Percentiles rank a stretch among this genome's conserved stretches.
These are phyloP conservation scores for Chalara sp. DNA, from an alignment of 2,329 filamentous ascomycete species.

Conservation along the genomic window DNA sequence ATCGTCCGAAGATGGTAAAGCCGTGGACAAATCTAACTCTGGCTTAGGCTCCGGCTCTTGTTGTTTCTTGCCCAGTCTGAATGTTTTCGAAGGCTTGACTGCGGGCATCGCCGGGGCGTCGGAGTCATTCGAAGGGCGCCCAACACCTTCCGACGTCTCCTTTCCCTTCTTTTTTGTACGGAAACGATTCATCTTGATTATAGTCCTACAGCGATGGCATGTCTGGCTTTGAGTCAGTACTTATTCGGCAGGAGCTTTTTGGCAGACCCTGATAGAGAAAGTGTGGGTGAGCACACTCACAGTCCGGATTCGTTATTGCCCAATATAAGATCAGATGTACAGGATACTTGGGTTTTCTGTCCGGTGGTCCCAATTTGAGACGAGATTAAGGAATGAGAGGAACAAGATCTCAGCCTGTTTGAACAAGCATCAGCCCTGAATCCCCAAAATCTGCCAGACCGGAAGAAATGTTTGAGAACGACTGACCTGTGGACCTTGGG, in stretches of 20 bases:
- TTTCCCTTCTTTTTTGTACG: constrained; percentile 65
- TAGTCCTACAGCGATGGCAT: constrained; percentile 4
- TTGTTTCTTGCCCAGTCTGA: constrained; percentile 44
- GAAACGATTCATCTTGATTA: constrained; percentile 65
- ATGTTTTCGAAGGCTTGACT: constrained; percentile 42
- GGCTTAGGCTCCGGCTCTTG: constrained; percentile 49
- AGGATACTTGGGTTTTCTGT: too few species aligned
- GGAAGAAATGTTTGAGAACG: background rate
- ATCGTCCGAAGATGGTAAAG: constrained; percentile 75
- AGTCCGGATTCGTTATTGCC: too few species aligned
- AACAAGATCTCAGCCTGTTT: background rate
- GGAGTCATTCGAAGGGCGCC: constrained; percentile 46
- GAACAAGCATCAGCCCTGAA: background rate
- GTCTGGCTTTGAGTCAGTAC: background rate
- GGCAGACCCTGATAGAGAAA: constrained; percentile 10
- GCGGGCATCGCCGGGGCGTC: constrained; percentile 33
- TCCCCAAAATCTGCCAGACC: background rate
- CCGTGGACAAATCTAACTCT: constrained; percentile 66
- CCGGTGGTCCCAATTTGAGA: background rate
- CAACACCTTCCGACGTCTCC: constrained; percentile 40
- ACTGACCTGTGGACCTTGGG: background rate
- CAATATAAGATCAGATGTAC: too few species aligned
- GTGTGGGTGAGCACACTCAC: constrained; percentile 18
- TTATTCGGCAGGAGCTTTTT: background rate
- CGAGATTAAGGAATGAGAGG: background rate